Evolutionary conservation across 2,329 filamentous ascomycete genomes (phyloP).

Genomic region (Stagonosporopsis vannaccii): DNA sequence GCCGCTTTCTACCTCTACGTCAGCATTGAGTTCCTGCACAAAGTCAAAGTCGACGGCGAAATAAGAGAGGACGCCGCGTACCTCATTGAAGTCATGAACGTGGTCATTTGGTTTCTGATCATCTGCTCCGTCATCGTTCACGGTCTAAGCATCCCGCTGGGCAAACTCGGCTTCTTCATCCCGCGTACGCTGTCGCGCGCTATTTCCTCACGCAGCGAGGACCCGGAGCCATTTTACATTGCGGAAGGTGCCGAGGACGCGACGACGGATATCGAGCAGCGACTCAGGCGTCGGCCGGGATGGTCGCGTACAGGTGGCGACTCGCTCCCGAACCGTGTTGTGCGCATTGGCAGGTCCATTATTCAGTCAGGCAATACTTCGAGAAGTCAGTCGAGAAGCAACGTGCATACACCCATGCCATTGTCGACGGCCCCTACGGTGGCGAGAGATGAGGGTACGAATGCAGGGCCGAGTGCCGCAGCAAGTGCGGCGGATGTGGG

Average conservation of each 20-base stretch:
- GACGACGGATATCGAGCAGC: constrained; percentile 30
- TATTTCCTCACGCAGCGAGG: constrained; percentile 29
- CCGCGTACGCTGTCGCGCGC: constrained; percentile 68
- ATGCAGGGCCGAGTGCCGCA: neutral
- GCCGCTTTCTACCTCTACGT: constrained; percentile 91
- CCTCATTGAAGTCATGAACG: constrained; percentile 70
- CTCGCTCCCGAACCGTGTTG: constrained; percentile 38
- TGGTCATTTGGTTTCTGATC: constrained; percentile 86
- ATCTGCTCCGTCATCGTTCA: constrained; percentile 87
- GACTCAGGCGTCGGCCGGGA: constrained; percentile 35
- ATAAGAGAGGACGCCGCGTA: constrained; percentile 70
- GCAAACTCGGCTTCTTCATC: constrained; percentile 68
- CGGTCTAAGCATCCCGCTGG: constrained; percentile 80
- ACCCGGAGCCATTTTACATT: constrained; percentile 43
- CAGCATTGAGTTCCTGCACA: constrained; percentile 73
- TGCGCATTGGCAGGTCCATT: constrained; percentile 46
- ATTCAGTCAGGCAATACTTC: constrained; percentile 34
- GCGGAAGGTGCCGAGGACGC: constrained; percentile 21
- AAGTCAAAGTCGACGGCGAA: constrained; percentile 65
- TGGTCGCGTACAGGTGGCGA: constrained; percentile 29
- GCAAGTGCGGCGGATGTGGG: constrained; percentile 5
- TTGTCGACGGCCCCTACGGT: constrained; percentile 15
- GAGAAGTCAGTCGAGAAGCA: constrained; percentile 13
- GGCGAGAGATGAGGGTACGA: constrained; percentile 13
- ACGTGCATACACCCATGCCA: constrained; percentile 15